Conservation (phyloP, 2,329 filamentous ascomycete species). For the Epichloe coenophiala region DNA sequence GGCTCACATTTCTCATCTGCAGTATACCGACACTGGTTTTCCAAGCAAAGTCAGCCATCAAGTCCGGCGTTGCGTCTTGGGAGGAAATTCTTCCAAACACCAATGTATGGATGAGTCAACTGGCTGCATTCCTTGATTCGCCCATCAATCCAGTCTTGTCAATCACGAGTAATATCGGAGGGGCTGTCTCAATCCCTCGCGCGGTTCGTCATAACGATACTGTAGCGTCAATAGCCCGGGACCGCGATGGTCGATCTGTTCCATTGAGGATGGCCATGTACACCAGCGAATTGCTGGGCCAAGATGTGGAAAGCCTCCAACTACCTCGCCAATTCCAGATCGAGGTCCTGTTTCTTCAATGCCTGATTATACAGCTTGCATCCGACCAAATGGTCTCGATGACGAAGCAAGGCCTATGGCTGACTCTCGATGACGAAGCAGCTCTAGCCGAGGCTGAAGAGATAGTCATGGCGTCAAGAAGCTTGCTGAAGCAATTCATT, state of each 20-base stretch:
- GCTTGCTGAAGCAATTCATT: slow-evolving; percentile 21
- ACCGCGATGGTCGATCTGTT: slow-evolving; percentile 56
- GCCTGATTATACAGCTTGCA: slow-evolving; percentile 35
- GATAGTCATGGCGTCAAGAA: slow-evolving; percentile 27
- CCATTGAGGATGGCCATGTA: slow-evolving; percentile 67
- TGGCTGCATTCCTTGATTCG: slow-evolving; percentile 39
- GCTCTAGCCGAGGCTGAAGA: slow-evolving; percentile 27
- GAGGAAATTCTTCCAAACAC: slow-evolving; percentile 48
- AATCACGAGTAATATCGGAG: slow-evolving; percentile 59
- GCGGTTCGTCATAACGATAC: not conserved
- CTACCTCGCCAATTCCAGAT: slow-evolving; percentile 26
- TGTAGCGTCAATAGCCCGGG: slow-evolving; percentile 31
- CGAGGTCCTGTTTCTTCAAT: slow-evolving; percentile 40
- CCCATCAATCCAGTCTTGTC: slow-evolving; percentile 51
- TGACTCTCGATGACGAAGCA: slow-evolving; percentile 22
- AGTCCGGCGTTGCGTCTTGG: slow-evolving; percentile 13
- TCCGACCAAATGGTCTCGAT: slow-evolving; percentile 39
- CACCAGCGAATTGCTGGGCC: slow-evolving; percentile 41
- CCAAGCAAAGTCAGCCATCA: slow-evolving; percentile 24
- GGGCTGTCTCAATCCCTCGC: slow-evolving; percentile 47
- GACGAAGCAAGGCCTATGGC: slow-evolving; percentile 33
- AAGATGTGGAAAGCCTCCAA: slow-evolving; percentile 23
- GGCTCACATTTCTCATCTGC: not conserved
- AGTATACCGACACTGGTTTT: slow-evolving; percentile 40
- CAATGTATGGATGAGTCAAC: slow-evolving; percentile 50